A percentile compares a stretch with the other conserved stretches of the same genome.
Evolutionary conservation across 192 early-diverging fungal species (phyloP).

Genomic region (Fimicolochytrium jonesii): DNA sequence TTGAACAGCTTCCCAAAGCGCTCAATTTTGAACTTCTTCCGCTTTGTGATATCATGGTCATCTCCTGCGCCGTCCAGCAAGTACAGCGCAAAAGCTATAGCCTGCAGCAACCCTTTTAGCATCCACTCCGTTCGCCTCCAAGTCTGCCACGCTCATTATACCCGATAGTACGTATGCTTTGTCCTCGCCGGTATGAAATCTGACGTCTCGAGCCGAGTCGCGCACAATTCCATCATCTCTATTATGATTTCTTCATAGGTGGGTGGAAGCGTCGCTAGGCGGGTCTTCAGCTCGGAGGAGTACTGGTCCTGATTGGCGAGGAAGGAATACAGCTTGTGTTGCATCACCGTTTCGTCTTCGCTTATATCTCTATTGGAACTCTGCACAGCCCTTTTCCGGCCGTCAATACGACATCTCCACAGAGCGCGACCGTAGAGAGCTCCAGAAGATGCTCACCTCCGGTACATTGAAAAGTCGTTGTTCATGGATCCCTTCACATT

Average conservation of each 20-base stretch:
- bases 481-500: constrained; percentile 51
- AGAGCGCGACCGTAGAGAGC: not conserved
- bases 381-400: not conserved
- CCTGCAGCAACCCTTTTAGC: constrained; percentile 24
- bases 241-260: constrained; percentile 39
- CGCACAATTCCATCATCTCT: constrained; percentile 42
- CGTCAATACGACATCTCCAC: not conserved
- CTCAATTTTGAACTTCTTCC: constrained; percentile 49
- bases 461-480: constrained; percentile 56
- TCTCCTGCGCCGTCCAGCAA: constrained; percentile 41
- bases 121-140: constrained; percentile 4
- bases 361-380: constrained; percentile 10
- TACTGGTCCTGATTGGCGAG: constrained; percentile 43
- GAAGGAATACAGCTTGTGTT: constrained; percentile 39
- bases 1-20: constrained; percentile 44
- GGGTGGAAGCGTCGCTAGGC: constrained; percentile 19
- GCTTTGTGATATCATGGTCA: constrained; percentile 37
- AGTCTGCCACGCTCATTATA: constrained; percentile 12
- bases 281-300: constrained; percentile 33
- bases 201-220: constrained; percentile 34
- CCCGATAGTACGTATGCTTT: constrained; percentile 35
- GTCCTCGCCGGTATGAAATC: constrained; percentile 25
- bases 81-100: constrained; percentile 44
- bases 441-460: constrained; percentile 29
- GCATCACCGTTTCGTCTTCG: constrained; percentile 28